phyloP scores from a whole-genome alignment of 805 yeast species.

The Saccharomycopsis sp. region DNA sequence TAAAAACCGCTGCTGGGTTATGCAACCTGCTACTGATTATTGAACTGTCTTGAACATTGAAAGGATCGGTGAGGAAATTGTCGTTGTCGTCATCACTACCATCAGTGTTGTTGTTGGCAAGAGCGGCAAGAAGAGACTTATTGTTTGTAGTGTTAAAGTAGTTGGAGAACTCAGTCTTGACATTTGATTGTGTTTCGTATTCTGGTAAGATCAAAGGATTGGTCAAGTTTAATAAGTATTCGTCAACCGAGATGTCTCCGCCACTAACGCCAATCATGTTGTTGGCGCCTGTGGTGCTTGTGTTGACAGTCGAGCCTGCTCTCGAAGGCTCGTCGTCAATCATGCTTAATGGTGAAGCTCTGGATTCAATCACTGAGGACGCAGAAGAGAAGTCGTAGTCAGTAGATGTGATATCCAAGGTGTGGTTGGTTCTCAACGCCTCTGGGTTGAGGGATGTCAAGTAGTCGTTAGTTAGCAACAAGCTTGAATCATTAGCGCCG shows the following conservation, averaged over 20 bases:
- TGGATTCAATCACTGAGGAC: conserved; percentile 9
- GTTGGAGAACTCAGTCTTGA: conserved; percentile 9
- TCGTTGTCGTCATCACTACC: not conserved
- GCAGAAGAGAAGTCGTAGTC: conserved; percentile 8
- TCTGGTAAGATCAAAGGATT: conserved; percentile 18
- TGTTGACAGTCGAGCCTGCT: not conserved
- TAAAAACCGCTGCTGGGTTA: conserved; percentile 22
- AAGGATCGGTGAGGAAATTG: conserved; percentile 8
- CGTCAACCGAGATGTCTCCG: conserved; percentile 17
- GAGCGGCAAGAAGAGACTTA: not conserved
- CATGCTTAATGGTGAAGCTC: conserved; percentile 6
- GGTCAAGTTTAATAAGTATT: conserved; percentile 19
- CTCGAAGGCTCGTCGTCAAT: not conserved
- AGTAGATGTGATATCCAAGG: conserved; percentile 16
- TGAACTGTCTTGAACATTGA: conserved; percentile 4
- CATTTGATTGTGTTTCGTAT: conserved; percentile 9
- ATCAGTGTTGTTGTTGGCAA: not conserved
- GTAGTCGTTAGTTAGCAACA: not conserved
- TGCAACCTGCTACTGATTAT: conserved; percentile 19
- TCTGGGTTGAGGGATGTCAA: not conserved
- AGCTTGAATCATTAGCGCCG: not conserved
- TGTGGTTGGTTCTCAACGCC: not conserved
- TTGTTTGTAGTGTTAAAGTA: not conserved
- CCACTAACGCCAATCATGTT: not conserved
- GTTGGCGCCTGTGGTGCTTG: not conserved